Base-by-base conservation (phyloP, 2,329 filamentous ascomycete genomes). In the Colletotrichum acutatum region DNA sequence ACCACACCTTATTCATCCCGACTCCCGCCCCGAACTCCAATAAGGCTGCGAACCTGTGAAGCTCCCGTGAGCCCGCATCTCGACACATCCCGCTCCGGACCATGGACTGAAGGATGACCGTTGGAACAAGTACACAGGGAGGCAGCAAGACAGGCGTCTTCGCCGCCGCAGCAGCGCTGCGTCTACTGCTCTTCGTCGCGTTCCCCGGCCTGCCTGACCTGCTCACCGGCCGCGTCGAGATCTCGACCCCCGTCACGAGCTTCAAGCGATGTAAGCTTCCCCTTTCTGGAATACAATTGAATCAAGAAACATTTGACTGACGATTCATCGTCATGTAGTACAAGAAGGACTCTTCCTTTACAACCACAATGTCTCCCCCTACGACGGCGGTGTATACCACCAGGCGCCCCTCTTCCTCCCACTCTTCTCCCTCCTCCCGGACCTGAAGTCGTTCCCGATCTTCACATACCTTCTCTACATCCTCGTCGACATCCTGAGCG, bases 281-380 rank as follows among this genome's bases (percentile, higher is more conserved):
- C 61, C 61, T 54, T 32, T 9, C 32, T 9, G 42, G 19, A 3
- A 16, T 4, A 0, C 7, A 16, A 53, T n/a, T 12, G 24, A 7
- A 11, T 1, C 16, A n/a, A 22, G 9, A n/a, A n/a, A 70, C 8
- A 6, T 71, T 70, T 24, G 32, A 68, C 66, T 69, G 53, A 74
- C 32, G 7, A 14, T 28, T 16, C 1, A 5, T 22, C 4, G 5
- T 32, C 12, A 1, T 49, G 32, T 78, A 97, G 95, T 98, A 68
- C 96, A 98, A 87, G 97, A 99, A 84, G 97, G 97, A 24, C 86
- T 99, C 71, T 99, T 98, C 79, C 90, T 99, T 26, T 98, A 98
- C 83, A 95, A 94, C 76, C 94, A 97, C 82, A 97, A 98, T 85
- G 94, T 98, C 70, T 98, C 95, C 73, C 97, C 97, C 1, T 99